Evolutionary conservation across 2,329 filamentous ascomycete species (phyloP).

Genomic region (Proliferodiscus dingleyae): DNA sequence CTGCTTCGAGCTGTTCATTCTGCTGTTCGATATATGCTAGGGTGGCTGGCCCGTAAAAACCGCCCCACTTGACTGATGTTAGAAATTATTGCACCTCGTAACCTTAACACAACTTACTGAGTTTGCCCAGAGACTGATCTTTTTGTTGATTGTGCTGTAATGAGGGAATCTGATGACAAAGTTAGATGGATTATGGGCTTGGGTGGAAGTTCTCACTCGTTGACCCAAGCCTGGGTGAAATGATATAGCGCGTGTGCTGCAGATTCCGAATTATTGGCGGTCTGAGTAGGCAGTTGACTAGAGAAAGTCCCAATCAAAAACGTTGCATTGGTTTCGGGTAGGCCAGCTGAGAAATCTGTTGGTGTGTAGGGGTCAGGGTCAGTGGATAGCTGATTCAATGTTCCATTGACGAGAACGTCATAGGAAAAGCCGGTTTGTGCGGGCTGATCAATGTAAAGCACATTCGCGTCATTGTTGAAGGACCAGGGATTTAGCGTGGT

Average conservation of each 20-base stretch:
- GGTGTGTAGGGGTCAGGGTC: constrained; percentile 24
- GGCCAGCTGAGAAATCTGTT: constrained; percentile 28
- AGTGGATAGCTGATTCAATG: constrained; percentile 7
- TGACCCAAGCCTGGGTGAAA: neutral
- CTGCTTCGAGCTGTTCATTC: constrained; percentile 49
- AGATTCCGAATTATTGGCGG: constrained; percentile 37
- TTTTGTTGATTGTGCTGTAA: constrained; percentile 46
- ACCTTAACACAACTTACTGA: too few species aligned
- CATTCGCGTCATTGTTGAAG: constrained; percentile 54
- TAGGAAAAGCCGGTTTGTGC: constrained; percentile 60
- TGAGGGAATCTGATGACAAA: constrained; percentile 47
- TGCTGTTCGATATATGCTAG: constrained; percentile 51
- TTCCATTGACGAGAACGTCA: constrained; percentile 7
- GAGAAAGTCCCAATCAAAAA: constrained; percentile 49
- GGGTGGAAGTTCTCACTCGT: neutral
- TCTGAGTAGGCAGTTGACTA: constrained; percentile 30
- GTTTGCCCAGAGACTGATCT: constrained; percentile 60
- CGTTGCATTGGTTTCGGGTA: constrained; percentile 45
- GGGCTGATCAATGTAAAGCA: constrained; percentile 53
- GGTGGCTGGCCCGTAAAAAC: constrained; percentile 61
- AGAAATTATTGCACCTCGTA: too few species aligned
- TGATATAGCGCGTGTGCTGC: constrained; percentile 4
- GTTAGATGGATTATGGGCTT: constrained; percentile 30
- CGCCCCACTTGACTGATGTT: too few species aligned
- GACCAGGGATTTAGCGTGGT: constrained; percentile 50